Evolutionary conservation across 139 green algal species (phyloP), one percentile per base, ranked within the genome.

Genomic region (Zygnema cylindricum): DNA sequence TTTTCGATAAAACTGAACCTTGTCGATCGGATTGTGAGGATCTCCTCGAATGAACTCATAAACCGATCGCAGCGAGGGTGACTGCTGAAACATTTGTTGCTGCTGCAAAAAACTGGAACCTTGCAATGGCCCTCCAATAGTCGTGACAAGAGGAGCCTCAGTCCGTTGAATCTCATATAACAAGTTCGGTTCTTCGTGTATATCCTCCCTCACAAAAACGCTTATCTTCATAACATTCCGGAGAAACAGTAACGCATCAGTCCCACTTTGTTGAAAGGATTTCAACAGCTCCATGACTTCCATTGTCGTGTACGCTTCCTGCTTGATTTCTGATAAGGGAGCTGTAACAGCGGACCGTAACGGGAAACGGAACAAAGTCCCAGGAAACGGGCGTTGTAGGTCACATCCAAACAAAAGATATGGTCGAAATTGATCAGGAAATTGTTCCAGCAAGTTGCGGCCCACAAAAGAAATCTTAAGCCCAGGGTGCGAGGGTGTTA

Each of bases 281-380:
- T 90, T 76, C 36, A 96, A 91, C 32, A 96, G 91, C 30, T 3
- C 40, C 63, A 78, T 43, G 32, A 95, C 86, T 38, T 92, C 88
- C 11, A n/a, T 84, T 1, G 85, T 49, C 21, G 36, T 79, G 86
- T 90, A 94, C 2, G 92, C 71, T 35, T 85, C 76, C 30, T 63
- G 36, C 90, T 96, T 96, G 91, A 97, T 97, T 87, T 96, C 93
- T 16, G 86, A 94, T 21, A 76, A n/a, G 2, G 33, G 2, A 23
- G 89, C 89, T 33, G 88, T 76, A 0, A 40, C 77, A 23, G 82
- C 77, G 0, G 88, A 85, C 38, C 95, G 93, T 55, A 97, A 92
- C 0, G 95, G 95, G 76, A 97, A 96, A 39, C 95, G 91, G 93
- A 97, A 97, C 21, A 97, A 82, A 2, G 95, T 97, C 57, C 93